Base-by-base conservation (phyloP, 345 rosid species). In the Corchorus capsularis region DNA sequence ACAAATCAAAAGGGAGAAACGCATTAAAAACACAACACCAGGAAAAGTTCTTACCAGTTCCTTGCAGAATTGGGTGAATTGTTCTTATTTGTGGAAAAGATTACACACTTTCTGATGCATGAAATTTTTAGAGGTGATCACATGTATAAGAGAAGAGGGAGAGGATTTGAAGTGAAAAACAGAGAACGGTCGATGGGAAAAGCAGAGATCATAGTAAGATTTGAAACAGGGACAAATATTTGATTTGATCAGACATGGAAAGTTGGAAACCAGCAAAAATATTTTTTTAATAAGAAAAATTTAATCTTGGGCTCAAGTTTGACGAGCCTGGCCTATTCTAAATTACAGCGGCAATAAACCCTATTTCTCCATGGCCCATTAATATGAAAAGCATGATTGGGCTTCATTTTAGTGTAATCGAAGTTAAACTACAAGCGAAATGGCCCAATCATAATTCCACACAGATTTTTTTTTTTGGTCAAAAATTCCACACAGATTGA, bases 21-120 rank as follows among this genome's bases (percentile, higher is more conserved):
- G 34, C 19, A 64, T 41, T 64, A 10, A 39, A 7, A 20, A 56
- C 27, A 39, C 43, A 0, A 39, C 43, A 20, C 20, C 19, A 56
- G 61, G 61, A 56, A 19, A 61, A 61, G 5, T 67, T 67, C 54
- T 66, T 66, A 45, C 37, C 54, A 5, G 27, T 66, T 46, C 71
- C 54, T 45, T 66, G 15, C 50, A 66, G 37, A 46, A 66, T 6
- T 45, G 37, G 22, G 22, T 67, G 39, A 46, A 46, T 20, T 67
- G 3, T 15, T 46, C 19, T 6, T 67, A 20, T 66, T 6, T n/a
- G 14, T 67, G 12, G 43, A 27, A 19, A 16, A 15, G 68, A 53
- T 53, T 17, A 50, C 13, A 50, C 13, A 15, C 56, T 35, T 35
- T 63, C 27, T 8, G 15, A 64, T 64, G 50, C 22, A n/a, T n/a